A percentile compares a stretch with the other conserved stretches of the same genome.
These are phyloP conservation scores for Brassica napus DNA, from an alignment of 345 rosid genomes.

Conservation along the genomic window Da-Ae NC_063446.1:55958501-55959000, in stretches of 20 bases:
- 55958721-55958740: conserved; percentile 1
- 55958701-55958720: not conserved
- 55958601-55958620: not conserved
- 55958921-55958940: conserved; percentile 90
- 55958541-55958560: not conserved
- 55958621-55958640: conserved; percentile 3
- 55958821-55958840: conserved; percentile 60
- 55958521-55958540: not conserved
- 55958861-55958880: conserved; percentile 87
- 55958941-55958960: conserved; percentile 89
- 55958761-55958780: conserved; percentile 61
- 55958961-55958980: conserved; percentile 87
- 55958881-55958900: conserved; percentile 94
- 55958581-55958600: not conserved
- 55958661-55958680: conserved; percentile 30
- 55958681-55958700: conserved; percentile 18
- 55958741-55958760: not conserved
- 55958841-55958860: conserved; percentile 61
- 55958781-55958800: conserved; percentile 83
- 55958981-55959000: conserved; percentile 73
- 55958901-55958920: conserved; percentile 94
- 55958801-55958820: conserved; percentile 80
- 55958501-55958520: not conserved
- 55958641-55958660: not conserved
- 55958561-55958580: not conserved